Base-by-base conservation (phyloP, 306 rosid genomes). In the Trifolium dubium region DNA sequence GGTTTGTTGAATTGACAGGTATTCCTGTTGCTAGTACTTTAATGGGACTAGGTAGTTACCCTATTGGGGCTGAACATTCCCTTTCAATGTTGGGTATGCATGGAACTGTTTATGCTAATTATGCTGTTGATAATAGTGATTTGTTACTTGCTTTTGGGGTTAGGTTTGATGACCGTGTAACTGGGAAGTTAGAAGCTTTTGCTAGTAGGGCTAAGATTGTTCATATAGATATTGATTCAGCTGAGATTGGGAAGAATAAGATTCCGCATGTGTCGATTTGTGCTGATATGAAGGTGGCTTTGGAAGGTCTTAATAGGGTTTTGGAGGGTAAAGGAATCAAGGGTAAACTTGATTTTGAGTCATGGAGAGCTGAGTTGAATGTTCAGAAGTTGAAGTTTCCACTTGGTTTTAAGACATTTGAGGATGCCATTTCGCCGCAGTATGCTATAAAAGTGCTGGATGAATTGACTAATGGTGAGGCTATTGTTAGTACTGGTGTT, bases 51-150 rank as follows among this genome's bases (percentile, higher is more conserved):
- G 97, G 98, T 15, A 64, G 88, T 1, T 91, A 75, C 37, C 91
- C 97, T 12, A 14, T 67, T 31, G 10, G 71, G 3, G 82, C 78
- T 39, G 90, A 85, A 0, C 70, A 85, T 66, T 93, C 98, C 0
- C 89, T 93, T 2, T 87, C 85, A 58, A 93, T 91, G 96, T 90
- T 93, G 71, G 98, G 96, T 18, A 93, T 90, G 97, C 98, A 93
- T 4, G 98, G 93, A 1, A 93, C 97, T 31, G 93, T 93, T 37
- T 89, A 76, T 80, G 98, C 98, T 3, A 93, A 93, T 86, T 93
- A 93, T 79, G 93, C 91, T 5, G 90, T 93, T 39, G 98, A 93
- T 71, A 85, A 71, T 51, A 65, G 85, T 64, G 93, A 93, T 59
- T 76, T 93, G 66, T 69, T 93, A 81, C 96, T 91, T 60, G 98